A percentile compares a stretch with the other conserved stretches of the same genome.
Evolutionary conservation across 2,329 filamentous ascomycete genomes (phyloP).

Genomic region (Purpureocillium takamizusanense): DNA sequence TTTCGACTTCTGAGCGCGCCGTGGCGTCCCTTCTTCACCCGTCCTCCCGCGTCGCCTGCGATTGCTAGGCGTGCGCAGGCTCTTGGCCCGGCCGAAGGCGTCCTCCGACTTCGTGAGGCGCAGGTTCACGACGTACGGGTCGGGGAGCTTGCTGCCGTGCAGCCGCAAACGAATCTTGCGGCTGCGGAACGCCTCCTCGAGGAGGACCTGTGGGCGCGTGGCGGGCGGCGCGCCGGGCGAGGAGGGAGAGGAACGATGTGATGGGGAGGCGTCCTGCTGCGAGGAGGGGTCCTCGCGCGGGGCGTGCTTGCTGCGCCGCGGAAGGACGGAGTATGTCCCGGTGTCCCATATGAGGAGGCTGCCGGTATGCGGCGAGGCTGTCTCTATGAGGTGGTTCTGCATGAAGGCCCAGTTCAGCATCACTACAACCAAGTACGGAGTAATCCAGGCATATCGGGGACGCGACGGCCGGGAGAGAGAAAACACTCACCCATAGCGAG

Average conservation of each 20-base stretch:
- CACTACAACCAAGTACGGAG: no score
- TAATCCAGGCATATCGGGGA: no score
- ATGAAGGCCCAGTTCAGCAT: background rate
- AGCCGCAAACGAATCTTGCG: conserved; percentile 49
- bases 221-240: conserved; percentile 11
- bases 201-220: conserved; percentile 36
- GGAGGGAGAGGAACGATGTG: no score
- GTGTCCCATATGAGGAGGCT: conserved; percentile 56
- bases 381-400: conserved; percentile 53
- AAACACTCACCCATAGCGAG: conserved; percentile 43
- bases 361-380: conserved; percentile 42
- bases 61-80: background rate
- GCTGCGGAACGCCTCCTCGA: conserved; percentile 40
- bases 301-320: conserved; percentile 24
- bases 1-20: no score
- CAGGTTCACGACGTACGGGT: conserved; percentile 43
- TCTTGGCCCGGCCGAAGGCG: conserved; percentile 18
- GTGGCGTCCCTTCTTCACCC: conserved; percentile 1
- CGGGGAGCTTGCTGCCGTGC: conserved; percentile 43
- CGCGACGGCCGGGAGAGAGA: no score
- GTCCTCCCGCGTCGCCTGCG: background rate
- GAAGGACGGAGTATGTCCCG: conserved; percentile 46
- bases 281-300: conserved; percentile 20
- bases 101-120: conserved; percentile 40
- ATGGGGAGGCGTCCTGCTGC: conserved; percentile 11